Percentiles rank a stretch among this genome's conserved stretches.
phyloP scores from a whole-genome alignment of 2,329 filamentous ascomycete species.

The Neofusicoccum sp. region DNA sequence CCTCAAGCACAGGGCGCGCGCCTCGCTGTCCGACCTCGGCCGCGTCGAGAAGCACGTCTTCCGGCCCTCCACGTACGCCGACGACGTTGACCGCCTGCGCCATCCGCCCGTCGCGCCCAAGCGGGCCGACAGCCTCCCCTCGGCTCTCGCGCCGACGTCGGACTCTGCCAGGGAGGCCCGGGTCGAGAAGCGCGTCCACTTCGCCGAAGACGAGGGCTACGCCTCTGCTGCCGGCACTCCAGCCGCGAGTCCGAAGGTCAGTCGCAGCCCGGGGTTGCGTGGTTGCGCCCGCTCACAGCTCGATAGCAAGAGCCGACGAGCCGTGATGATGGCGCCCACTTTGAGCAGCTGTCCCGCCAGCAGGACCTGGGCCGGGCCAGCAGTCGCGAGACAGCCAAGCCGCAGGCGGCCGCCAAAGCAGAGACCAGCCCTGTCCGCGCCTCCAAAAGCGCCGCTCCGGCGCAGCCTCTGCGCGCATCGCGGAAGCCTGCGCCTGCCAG shows the following conservation, averaged over 20 bases:
- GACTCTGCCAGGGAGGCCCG: neutral
- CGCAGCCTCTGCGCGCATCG: neutral
- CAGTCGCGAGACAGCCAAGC: no score
- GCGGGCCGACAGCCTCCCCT: slow-evolving; percentile 1
- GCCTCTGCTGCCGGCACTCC: neutral
- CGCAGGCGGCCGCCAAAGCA: neutral
- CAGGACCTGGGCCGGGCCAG: neutral
- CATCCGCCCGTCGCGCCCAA: neutral
- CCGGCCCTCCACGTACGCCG: slow-evolving; percentile 3
- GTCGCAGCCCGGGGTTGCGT: neutral
- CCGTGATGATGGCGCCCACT: neutral
- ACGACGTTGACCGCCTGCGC: neutral
- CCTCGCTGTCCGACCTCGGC: neutral
- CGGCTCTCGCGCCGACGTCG: neutral
- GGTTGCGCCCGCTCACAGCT: slow-evolving; percentile 10
- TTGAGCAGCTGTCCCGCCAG: neutral
- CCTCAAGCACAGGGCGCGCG: neutral
- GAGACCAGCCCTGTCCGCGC: neutral
- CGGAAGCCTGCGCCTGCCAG: neutral
- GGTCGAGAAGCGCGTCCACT: slow-evolving; percentile 15
- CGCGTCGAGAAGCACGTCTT: neutral
- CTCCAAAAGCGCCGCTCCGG: neutral
- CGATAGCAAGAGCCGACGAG: slow-evolving; percentile 6
- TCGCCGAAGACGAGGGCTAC: slow-evolving; percentile 16
- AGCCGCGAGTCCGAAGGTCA: slow-evolving; percentile 13